Evolutionary conservation across 371 early-diverging fungal species (phyloP).

Genomic region (Amoeboradix gromovi): DNA sequence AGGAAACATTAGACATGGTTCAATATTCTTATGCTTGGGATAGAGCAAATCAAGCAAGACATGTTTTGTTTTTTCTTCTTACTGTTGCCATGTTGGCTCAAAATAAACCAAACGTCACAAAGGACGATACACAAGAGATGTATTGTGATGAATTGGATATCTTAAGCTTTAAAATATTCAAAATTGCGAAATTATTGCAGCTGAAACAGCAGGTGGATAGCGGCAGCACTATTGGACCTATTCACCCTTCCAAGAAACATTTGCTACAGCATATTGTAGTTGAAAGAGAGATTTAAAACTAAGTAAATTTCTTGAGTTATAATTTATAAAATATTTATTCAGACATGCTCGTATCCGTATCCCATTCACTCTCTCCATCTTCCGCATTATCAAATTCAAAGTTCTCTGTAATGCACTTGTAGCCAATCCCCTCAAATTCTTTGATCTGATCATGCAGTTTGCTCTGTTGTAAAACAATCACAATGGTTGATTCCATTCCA

Average conservation of each 20-base stretch:
- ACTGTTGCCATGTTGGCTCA: not conserved
- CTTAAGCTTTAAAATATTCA: not conserved
- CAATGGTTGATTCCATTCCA: not conserved
- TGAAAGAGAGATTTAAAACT: not conserved
- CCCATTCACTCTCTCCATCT: not conserved
- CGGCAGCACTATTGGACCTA: not conserved
- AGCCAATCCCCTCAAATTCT: not conserved
- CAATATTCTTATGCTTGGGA: not conserved
- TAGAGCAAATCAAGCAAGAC: not conserved
- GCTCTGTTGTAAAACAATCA: not conserved
- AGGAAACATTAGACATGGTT: not conserved
- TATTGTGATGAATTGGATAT: not conserved
- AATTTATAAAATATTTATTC: too few relatives aligned
- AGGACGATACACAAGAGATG: not conserved
- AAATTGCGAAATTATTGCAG: not conserved
- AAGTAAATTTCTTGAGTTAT: too few relatives aligned
- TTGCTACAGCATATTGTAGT: not conserved
- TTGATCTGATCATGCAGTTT: not conserved
- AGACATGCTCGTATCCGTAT: not conserved
- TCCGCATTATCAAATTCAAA: not conserved
- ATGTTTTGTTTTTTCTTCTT: not conserved
- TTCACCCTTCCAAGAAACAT: not conserved
- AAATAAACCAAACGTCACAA: not conserved
- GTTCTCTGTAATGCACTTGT: not conserved
- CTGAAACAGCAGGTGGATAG: not conserved